Base-by-base conservation (phyloP, 768 basidiomycete species). In the Panus rudis region DNA sequence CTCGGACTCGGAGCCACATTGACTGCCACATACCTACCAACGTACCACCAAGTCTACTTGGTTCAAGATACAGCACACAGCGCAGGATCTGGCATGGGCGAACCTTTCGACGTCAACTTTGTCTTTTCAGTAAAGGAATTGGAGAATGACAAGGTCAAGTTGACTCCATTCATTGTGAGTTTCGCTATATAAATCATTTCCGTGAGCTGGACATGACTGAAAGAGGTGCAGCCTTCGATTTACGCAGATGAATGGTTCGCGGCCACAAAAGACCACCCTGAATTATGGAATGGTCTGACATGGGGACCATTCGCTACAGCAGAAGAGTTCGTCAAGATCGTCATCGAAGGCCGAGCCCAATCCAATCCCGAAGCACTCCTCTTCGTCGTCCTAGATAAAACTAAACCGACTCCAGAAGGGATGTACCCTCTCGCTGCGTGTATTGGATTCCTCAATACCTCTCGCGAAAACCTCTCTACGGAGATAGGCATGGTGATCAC, bases 341-440 rank as follows among this genome's bases (percentile, higher is more conserved):
- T 57, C 31, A 57, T 55, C 32, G 8, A n/a, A 4, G 47, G 56
- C 14, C 26, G 30, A 10, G 31, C 51, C 8, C 50, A 44, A 4
- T 37, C 25, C 27, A 32, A 48, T 22, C 43, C 50, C 2, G 45
- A 11, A 0, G 43, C 37, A 3, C 12, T 65, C 19, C 41, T 69
- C 1, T 71, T 67, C 45, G 67, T 65, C 35, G 60, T 61, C 23
- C 60, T 66, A 40, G 70, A 75, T 50, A 64, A 62, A 37, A 48
- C 52, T 8, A 40, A 54, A 11, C 16, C 51, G 4, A 23, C 42
- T 20, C 39, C 68, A 4, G 30, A 30, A 6, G 11, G 17, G 26
- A 25, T 10, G 25, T 52, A 52, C 5, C 14, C 39, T 7, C 17
- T 49, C 31, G 70, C 70, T 1, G 72, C 70, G 0, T 49, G 64